Base-by-base conservation (phyloP, 2,329 filamentous ascomycete genomes). In the Ophiocordyceps australis region DNA sequence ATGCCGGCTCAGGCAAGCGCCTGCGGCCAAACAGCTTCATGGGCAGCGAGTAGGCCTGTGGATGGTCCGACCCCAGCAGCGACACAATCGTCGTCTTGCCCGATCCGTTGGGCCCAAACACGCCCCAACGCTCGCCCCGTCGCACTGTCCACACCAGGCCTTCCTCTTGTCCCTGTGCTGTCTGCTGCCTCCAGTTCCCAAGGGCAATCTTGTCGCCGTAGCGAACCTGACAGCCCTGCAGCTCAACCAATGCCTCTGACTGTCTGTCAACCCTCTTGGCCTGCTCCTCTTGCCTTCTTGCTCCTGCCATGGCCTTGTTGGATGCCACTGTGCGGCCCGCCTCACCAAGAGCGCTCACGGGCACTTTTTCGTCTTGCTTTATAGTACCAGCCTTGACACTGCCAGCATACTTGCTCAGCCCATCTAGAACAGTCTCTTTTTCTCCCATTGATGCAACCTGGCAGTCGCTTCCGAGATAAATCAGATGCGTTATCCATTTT, bases 1-100 rank as follows among this genome's bases (percentile, higher is more conserved):
- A 69, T 0, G 76, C 78, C 0, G 67, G 65, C 28, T 77, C 68
- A 0, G 86, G 83, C 0, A 94, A 59, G 13, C 89, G 70, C 28
- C 75, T 76, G 14, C 72, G 71, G 1, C 83, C 82, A 44, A 98
- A 95, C 10, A 94, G 61, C 37, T 69, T 75, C 32, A 98, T 75
- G 1, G 86, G 85, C 14, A 85, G 67, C 1, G 80, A 81, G 47
- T 95, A 98, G 0, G 85, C 74, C 48, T 95, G 86, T 0, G 89
- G 89, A 40, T 98, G 89, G 42, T 98, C 89, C 1, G 86, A 95
- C 31, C 81, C 91, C 31, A 98, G 78, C 5, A 98, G 62, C 5
- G 83, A 89, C 16, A 95, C 66, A 20, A 98, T 64, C 0, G 89
- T 98, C 0, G 89, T 98, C 56, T 98, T 98, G 12, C 89, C 89